Evolutionary conservation across 1,139 yeast species (phyloP).

Genomic region (Pichia sp.): DNA sequence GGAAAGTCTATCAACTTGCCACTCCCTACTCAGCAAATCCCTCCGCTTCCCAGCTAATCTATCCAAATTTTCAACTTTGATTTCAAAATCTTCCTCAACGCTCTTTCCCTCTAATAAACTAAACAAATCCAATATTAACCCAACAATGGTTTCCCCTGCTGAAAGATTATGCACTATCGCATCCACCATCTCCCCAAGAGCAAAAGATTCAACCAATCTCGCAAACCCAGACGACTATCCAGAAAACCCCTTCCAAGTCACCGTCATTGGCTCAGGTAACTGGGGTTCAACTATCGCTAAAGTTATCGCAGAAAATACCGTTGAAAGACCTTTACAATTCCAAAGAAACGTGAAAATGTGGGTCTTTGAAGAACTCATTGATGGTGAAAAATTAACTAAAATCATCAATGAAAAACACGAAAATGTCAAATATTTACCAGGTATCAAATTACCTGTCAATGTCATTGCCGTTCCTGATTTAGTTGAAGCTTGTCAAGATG

Average conservation of each 20-base stretch:
- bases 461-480: constrained; percentile 83
- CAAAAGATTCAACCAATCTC: constrained; percentile 18
- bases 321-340: constrained; percentile 66
- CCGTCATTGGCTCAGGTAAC: constrained; percentile 77
- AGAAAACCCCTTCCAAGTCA: constrained; percentile 39
- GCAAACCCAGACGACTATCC: constrained; percentile 27
- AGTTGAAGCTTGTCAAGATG: constrained; percentile 65
- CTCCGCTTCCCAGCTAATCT: no score
- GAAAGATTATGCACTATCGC: constrained; percentile 29
- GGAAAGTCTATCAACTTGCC: background rate
- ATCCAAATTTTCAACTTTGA: background rate
- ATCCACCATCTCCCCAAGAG: constrained; percentile 14
- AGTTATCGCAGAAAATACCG: constrained; percentile 83
- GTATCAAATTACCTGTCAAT: constrained; percentile 74
- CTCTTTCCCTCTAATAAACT: no score
- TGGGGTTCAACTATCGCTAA: constrained; percentile 98
- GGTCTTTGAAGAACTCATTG: constrained; percentile 83
- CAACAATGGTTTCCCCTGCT: constrained; percentile 25
- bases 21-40: background rate
- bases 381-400: constrained; percentile 74
- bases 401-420: constrained; percentile 86
- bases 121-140: background rate
- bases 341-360: constrained; percentile 80
- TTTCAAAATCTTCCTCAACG: background rate
- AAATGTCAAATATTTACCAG: constrained; percentile 87